Base-by-base conservation (phyloP, 768 basidiomycete species). In the Boletus pseudo-olivaceus region DNA sequence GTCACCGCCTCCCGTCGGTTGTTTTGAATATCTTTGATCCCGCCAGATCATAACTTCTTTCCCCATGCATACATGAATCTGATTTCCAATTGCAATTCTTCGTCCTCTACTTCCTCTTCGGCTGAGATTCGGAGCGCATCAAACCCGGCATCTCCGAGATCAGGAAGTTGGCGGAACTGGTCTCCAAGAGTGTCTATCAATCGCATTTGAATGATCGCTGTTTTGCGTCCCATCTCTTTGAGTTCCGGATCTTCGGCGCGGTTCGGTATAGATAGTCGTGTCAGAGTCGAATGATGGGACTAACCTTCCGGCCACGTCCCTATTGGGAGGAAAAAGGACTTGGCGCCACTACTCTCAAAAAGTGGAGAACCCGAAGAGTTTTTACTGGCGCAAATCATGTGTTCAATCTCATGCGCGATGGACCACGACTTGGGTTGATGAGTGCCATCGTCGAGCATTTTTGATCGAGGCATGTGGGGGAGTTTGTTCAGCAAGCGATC, bases 401-500 rank as follows among this genome's bases (percentile, higher is more conserved):
- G 30, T 11, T 53, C 45, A 4, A 53, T 46, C 15, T 47, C 45
- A 8, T 40, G 30, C n/a, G 52, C 44, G 30, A 53, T 34, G 37
- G 52, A 46, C 52, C 52, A 53, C 9, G 52, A 33, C 17, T 53
- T 53, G 45, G 15, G 35, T 11, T 53, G 45, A 12, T 51, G 29
- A 9, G 27, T 17, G 9, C 26, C 11, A 14, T 38, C 37, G 32
- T 47, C 27, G 27, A 32, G 30, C 4, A 11, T 19, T 30, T 30
- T 53, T 26, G 52, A 53, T 14, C 52, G 52, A 40, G 52, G 52
- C 30, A 47, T 53, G 38, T 53, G 52, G 14, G 45, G 52, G 2
- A 53, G 32, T 20, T 32, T 40, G n/a, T 53, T 47, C 15, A 47
- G 12, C 52, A 53, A 47, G 14, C 45, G 52, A 40, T 47, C 52